Evolutionary conservation across 2,329 filamentous ascomycete species (phyloP).

Genomic region (Huntiella savannae): DNA sequence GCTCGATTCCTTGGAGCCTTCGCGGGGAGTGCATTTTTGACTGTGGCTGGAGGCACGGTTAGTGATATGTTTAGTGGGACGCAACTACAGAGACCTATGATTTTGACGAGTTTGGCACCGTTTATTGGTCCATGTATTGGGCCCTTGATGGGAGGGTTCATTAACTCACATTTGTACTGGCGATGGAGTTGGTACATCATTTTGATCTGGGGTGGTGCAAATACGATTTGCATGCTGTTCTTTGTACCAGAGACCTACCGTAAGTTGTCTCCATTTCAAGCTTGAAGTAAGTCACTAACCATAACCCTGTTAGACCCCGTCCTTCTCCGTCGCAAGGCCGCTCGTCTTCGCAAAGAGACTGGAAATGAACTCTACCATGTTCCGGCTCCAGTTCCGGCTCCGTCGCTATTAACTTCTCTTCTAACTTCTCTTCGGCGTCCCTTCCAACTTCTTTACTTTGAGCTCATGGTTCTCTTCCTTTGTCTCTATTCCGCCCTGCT

Average conservation of each 20-base stretch:
- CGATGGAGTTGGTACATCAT: slow-evolving; percentile 72
- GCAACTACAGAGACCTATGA: slow-evolving; percentile 64
- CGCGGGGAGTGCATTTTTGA: slow-evolving; percentile 47
- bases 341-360: slow-evolving; percentile 49
- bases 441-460: slow-evolving; percentile 59
- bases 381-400: slow-evolving; percentile 52
- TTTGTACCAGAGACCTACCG: slow-evolving; percentile 79
- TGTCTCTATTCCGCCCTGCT: slow-evolving; percentile 69
- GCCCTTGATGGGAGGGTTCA: slow-evolving; percentile 55
- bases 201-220: slow-evolving; percentile 56
- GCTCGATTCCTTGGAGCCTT: slow-evolving; percentile 61
- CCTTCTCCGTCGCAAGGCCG: slow-evolving; percentile 54
- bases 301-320: slow-evolving; percentile 32
- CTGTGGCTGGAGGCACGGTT: slow-evolving; percentile 69
- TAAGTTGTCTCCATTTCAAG: slow-evolving; percentile 17
- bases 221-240: slow-evolving; percentile 44
- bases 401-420: slow-evolving; percentile 45
- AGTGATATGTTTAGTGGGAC: slow-evolving; percentile 56
- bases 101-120: slow-evolving; percentile 50
- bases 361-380: slow-evolving; percentile 61
- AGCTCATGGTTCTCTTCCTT: slow-evolving; percentile 71
- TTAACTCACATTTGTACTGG: slow-evolving; percentile 58
- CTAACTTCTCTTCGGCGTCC: slow-evolving; percentile 44
- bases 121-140: slow-evolving; percentile 44
- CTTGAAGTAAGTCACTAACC: neutral